A percentile compares a stretch with the other conserved stretches of the same genome.
These are phyloP conservation scores for Solanum boliviense DNA, from an alignment of 257 asterid species.

Conservation along the genomic window DNA sequence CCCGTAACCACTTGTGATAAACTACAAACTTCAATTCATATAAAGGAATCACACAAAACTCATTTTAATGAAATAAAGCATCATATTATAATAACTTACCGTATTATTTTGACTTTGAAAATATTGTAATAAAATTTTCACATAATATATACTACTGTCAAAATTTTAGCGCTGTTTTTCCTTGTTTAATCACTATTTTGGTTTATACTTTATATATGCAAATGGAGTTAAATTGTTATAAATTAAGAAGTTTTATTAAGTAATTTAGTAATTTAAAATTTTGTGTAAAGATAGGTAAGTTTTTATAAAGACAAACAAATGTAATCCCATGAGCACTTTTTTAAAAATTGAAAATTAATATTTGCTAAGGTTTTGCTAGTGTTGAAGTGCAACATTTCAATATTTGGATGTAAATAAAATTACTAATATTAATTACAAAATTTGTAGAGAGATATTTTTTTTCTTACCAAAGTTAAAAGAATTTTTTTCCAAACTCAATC, in stretches of 20 bases:
- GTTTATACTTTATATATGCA: background rate
- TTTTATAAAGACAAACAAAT: no score
- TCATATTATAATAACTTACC: background rate
- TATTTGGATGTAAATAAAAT: background rate
- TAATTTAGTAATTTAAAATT: background rate
- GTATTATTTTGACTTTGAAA: background rate
- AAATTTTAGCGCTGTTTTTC: background rate
- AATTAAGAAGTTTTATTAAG: background rate
- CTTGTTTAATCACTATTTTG: background rate
- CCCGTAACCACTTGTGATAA: background rate
- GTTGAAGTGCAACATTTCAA: no score
- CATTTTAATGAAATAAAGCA: background rate
- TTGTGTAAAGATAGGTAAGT: no score
- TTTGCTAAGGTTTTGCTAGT: no score
- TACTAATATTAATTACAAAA: no score
- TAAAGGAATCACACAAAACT: background rate
- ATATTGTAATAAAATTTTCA: background rate
- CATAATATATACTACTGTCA: background rate
- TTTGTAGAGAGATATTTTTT: background rate
- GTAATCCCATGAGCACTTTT: background rate
- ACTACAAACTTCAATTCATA: background rate
- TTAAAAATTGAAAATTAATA: no score
- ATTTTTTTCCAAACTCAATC: background rate
- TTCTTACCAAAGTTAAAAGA: background rate
- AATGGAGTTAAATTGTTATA: background rate